Percentiles rank a stretch among this genome's conserved stretches.
These are phyloP conservation scores for Phytophthora constricta DNA, from an alignment of 352 stramenopile genomes.

Conservation along the genomic window DNA sequence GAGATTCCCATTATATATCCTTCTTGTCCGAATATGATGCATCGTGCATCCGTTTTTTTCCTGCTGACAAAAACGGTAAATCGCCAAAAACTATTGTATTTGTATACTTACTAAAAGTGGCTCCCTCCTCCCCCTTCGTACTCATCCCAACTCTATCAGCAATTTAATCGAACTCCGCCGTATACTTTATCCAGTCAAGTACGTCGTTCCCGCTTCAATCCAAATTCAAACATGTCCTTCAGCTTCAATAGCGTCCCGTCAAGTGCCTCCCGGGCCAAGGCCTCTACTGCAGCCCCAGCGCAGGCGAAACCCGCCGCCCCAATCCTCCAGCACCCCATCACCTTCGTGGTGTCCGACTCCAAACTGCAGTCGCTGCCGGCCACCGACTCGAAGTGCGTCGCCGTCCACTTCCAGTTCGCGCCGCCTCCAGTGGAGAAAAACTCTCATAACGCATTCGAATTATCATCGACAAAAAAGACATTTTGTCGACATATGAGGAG, in stretches of 20 bases:
- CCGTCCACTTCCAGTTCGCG: conserved; percentile 1
- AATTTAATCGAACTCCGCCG: no score
- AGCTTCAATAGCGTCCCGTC: neutral
- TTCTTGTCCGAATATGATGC: no score
- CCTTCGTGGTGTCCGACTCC: neutral
- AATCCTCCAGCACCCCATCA: neutral
- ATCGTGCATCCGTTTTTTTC: no score
- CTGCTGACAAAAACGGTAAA: no score
- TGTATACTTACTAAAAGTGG: no score
- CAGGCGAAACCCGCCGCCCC: neutral
- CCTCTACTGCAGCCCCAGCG: neutral
- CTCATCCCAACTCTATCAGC: no score
- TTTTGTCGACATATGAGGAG: neutral
- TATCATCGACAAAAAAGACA: neutral
- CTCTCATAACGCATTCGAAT: neutral
- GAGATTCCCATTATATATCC: no score
- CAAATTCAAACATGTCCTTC: no score
- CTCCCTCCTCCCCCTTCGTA: no score
- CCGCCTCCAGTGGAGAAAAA: neutral
- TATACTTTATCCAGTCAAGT: no score
- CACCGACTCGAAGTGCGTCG: neutral
- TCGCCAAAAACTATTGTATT: no score
- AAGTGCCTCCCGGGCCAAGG: neutral
- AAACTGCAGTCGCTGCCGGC: neutral
- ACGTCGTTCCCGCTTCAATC: no score